A percentile compares a stretch with the other conserved stretches of the same genome.
These are phyloP conservation scores for Sporothrix luriei DNA, from an alignment of 2,329 filamentous ascomycete genomes.

Conservation along the genomic window DNA sequence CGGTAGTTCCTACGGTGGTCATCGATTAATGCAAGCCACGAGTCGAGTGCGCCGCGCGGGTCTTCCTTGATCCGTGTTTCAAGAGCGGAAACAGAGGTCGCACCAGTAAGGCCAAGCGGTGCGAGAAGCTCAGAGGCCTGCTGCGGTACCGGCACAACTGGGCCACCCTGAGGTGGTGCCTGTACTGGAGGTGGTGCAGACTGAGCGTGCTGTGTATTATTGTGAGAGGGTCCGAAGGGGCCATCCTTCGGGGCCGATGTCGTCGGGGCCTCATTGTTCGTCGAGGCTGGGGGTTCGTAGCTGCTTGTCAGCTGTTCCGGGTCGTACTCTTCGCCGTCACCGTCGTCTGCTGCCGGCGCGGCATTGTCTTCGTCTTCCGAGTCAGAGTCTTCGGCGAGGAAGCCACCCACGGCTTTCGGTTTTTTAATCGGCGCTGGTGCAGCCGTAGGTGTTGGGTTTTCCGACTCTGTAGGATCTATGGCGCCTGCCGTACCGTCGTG, in stretches of 20 bases:
- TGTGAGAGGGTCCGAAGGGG: not conserved
- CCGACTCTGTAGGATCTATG: conserved; percentile 31
- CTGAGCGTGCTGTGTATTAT: not conserved
- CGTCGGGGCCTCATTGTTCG: not conserved
- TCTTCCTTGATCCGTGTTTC: conserved; percentile 93
- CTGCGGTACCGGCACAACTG: conserved; percentile 32
- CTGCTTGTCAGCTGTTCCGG: conserved; percentile 31
- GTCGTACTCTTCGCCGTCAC: conserved; percentile 28
- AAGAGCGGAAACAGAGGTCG: conserved; percentile 75
- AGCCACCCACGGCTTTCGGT: conserved; percentile 62
- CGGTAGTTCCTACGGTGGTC: conserved; percentile 82
- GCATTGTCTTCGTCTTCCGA: conserved; percentile 52
- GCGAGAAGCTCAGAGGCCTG: conserved; percentile 35
- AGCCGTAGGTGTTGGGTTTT: conserved; percentile 39
- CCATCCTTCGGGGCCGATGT: not conserved
- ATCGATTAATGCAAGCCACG: conserved; percentile 84
- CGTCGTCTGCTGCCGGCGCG: conserved; percentile 6
- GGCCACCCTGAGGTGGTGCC: not conserved
- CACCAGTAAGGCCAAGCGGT: conserved; percentile 48
- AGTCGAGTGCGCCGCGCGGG: conserved; percentile 86
- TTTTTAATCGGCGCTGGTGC: conserved; percentile 53
- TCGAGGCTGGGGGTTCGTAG: conserved; percentile 33
- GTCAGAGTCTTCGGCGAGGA: conserved; percentile 63
- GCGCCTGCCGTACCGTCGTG: not conserved
- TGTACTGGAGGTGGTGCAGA: not conserved